Base-by-base conservation (phyloP, 305 asterid species). In the Monarda citriodora region DNA sequence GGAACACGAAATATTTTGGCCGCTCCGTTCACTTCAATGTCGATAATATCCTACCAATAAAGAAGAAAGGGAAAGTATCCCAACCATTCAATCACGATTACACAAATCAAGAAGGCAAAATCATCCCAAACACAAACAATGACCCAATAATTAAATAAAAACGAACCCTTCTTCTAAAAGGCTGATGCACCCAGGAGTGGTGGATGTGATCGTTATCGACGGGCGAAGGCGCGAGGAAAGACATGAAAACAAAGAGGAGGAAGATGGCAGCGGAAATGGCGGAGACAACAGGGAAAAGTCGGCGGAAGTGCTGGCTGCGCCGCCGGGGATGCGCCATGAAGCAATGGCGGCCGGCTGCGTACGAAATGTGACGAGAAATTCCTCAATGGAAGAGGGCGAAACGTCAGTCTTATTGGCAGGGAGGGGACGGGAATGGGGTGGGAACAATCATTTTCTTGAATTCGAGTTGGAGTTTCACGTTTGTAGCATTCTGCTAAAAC, bases 321-420 rank as follows among this genome's bases (percentile, higher is more conserved):
- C 98, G 91, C 82, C 98, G 91, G 34, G 73, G 82, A 42, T 76
- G 32, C 60, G 85, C 86, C 97, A 93, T 93, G 46, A 22, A 12
- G 47, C 14, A 63, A 51, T 56, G 73, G 70, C 75, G 61, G 56
- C 34, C 47, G 68, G 65, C 66, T 53, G 69, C 71, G 58, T 49
- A 53, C 18, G 51, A n/a, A 64, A 53, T 38, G 17, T n/a, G 31
- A n/a, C 18, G 69, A 49, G 64, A 64, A 57, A 52, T 32, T 53
- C 63, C 62, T 48, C 60, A 63, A 63, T 47, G 53, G 56, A 58
- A n/a, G 48, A 40, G 49, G 61, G 70, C 29, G 53, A 16, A 69
- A 21, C 23, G 63, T 36, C 17, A 60, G 53, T 49, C 34, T 14
- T 47, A 62, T 58, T 62, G 66, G 47, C 11, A 64, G 48, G 44